Base-by-base conservation (phyloP, 2,329 filamentous ascomycete genomes). In the Ophiosphaerella herpotricha region DNA sequence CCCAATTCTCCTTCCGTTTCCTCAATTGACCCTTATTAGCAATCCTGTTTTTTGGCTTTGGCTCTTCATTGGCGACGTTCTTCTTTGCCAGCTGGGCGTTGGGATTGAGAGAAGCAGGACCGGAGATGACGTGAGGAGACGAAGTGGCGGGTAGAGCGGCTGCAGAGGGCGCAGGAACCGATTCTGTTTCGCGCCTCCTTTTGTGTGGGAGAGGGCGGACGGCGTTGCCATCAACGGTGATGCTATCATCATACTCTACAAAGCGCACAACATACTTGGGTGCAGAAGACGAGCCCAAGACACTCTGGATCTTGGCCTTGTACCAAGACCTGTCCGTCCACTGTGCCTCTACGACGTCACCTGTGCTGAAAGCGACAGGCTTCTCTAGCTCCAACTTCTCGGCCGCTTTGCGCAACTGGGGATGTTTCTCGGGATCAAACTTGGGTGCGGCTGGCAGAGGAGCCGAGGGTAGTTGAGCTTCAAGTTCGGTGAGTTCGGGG, bases 201-300 rank as follows among this genome's bases (percentile, higher is more conserved):
- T 81, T 74, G 52, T 45, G 60, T 11, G 61, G 60, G 4, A 71
- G 48, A 4, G 70, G 67, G 12, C 70, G 71, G n/a, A 74, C 58
- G 31, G 63, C 61, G 31, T 64, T 55, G 34, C 59, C 56, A 34
- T 85, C 83, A 32, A 94, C 77, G 43, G 91, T 90, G 64, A 90
- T 87, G 58, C 97, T 90, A 67, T 97, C 91, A 54, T 88, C 85
- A 76, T 97, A 97, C 66, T 85, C 90, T 76, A 95, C 93, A 80
- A 97, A 99, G 63, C 89, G 94, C 73, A 99, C 92, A 40, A 90
- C 88, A 73, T 97, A 99, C 57, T 97, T 90, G 32, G 92, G 93
- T 44, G 90, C 89, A 37, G 86, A 89, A n/a, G 88, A 87, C 7
- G 91, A 96, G 50, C 94, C 94, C 18, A 93, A 97, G 64, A 97